Conservation (phyloP, 2,329 filamentous ascomycete genomes). For the Colletotrichum cereale region DNA sequence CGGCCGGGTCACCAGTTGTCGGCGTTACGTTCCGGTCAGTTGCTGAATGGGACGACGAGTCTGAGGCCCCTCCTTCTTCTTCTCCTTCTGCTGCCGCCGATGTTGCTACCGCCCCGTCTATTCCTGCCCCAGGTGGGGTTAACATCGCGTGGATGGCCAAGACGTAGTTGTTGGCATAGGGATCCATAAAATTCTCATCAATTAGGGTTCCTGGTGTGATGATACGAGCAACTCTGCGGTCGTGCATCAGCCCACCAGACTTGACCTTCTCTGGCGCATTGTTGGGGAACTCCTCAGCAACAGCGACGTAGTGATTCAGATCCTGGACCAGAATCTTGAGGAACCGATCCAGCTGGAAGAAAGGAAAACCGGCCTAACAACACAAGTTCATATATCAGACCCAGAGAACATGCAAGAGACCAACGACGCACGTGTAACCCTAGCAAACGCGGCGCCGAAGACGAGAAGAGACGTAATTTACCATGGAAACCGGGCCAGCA, state of each 20-base stretch:
- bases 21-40: constrained; percentile 29
- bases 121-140: neutral
- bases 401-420: constrained; percentile 30
- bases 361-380: constrained; percentile 86
- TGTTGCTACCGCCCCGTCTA: neutral
- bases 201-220: constrained; percentile 96
- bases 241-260: constrained; percentile 83
- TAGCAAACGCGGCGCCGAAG: constrained; percentile 12
- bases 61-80: neutral
- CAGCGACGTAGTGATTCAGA: constrained; percentile 88
- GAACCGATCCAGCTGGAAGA: constrained; percentile 91
- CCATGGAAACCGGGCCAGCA: constrained; percentile 87
- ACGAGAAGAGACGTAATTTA: constrained; percentile 52
- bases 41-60: constrained; percentile 26
- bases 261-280: constrained; percentile 77
- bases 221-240: constrained; percentile 86
- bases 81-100: neutral
- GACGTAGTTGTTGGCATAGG: constrained; percentile 92
- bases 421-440: constrained; percentile 36
- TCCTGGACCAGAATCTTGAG: constrained; percentile 95
- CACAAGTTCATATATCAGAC: constrained; percentile 42
- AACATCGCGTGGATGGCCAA: constrained; percentile 76
- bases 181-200: constrained; percentile 97
- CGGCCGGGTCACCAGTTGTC: constrained; percentile 25
- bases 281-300: constrained; percentile 92